A percentile compares a stretch with the other conserved stretches of the same genome.
Evolutionary conservation across 2,329 filamentous ascomycete species (phyloP).

Genomic region (Botrytis pseudocinerea): DNA sequence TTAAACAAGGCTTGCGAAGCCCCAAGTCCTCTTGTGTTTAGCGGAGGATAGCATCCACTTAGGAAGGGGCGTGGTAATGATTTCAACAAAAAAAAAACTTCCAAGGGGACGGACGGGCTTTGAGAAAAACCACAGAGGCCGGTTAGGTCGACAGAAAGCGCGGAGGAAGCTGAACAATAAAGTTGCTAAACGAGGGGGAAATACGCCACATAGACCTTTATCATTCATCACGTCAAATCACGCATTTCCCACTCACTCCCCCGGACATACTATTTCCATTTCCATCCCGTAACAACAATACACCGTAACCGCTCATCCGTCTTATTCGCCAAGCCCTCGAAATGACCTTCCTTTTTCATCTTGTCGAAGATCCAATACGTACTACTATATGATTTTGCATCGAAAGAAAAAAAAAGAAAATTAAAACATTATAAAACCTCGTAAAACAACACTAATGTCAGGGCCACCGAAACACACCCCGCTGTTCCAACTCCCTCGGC

Average conservation of each 20-base stretch:
- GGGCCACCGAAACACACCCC: neutral
- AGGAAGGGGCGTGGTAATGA: neutral
- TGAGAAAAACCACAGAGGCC: neutral
- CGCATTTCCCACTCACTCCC: neutral
- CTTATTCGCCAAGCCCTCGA: too few species aligned
- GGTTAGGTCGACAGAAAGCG: neutral
- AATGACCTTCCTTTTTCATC: neutral
- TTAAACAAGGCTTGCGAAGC: neutral
- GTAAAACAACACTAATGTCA: slow-evolving; percentile 12
- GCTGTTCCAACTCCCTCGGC: neutral
- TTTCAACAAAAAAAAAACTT: neutral
- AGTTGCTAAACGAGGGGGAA: slow-evolving; percentile 1
- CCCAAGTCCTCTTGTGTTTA: neutral
- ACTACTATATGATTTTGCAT: neutral
- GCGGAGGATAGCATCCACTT: slow-evolving; percentile 5
- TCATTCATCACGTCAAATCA: slow-evolving; percentile 6
- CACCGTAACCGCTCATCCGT: neutral
- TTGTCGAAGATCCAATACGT: neutral
- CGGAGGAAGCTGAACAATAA: neutral
- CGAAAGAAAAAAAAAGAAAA: neutral
- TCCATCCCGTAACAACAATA: neutral
- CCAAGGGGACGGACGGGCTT: neutral
- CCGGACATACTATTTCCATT: neutral
- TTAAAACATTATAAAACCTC: neutral
- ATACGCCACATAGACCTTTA: neutral